These are phyloP conservation scores for Periconia digitata DNA, from an alignment of 2,329 filamentous ascomycete genomes.

Conservation along the genomic window DNA sequence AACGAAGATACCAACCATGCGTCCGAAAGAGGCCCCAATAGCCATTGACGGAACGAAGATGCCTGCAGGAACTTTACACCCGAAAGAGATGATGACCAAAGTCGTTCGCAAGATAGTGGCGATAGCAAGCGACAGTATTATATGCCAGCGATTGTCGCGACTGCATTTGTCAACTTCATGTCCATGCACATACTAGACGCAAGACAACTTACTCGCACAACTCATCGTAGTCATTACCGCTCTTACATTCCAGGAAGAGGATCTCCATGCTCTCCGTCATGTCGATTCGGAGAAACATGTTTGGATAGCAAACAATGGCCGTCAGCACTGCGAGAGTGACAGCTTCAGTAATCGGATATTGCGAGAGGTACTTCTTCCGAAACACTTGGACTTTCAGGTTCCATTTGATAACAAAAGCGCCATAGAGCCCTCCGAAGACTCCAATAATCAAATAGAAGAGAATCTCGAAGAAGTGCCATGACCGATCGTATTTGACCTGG, in stretches of 20 bases:
- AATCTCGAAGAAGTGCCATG: slow-evolving; percentile 97
- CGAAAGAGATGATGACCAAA: slow-evolving; percentile 93
- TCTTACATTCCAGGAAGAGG: slow-evolving; percentile 90
- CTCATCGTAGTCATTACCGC: slow-evolving; percentile 81
- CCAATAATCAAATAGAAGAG: slow-evolving; percentile 91
- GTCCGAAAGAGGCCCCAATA: slow-evolving; percentile 89
- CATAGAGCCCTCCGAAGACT: slow-evolving; percentile 91
- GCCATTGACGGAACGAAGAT: slow-evolving; percentile 99
- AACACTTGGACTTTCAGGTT: slow-evolving; percentile 90
- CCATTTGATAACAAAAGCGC: slow-evolving; percentile 97
- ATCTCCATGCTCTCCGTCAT: slow-evolving; percentile 99
- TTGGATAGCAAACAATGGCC: slow-evolving; percentile 93
- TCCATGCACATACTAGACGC: no score
- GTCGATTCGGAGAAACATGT: slow-evolving; percentile 91
- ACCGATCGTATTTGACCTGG: slow-evolving; percentile 90
- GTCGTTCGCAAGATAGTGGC: slow-evolving; percentile 81
- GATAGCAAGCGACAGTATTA: slow-evolving; percentile 74
- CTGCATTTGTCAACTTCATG: slow-evolving; percentile 39
- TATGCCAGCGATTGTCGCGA: slow-evolving; percentile 69
- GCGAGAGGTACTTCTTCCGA: slow-evolving; percentile 84
- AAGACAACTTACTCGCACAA: slow-evolving; percentile 70
- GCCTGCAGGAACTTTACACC: slow-evolving; percentile 94
- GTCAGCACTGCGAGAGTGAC: slow-evolving; percentile 80
- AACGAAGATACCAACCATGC: slow-evolving; percentile 91
- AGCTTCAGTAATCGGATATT: slow-evolving; percentile 84